Conservation (phyloP, 2,329 filamentous ascomycete species). For the Hypoxylon sp. region DNA sequence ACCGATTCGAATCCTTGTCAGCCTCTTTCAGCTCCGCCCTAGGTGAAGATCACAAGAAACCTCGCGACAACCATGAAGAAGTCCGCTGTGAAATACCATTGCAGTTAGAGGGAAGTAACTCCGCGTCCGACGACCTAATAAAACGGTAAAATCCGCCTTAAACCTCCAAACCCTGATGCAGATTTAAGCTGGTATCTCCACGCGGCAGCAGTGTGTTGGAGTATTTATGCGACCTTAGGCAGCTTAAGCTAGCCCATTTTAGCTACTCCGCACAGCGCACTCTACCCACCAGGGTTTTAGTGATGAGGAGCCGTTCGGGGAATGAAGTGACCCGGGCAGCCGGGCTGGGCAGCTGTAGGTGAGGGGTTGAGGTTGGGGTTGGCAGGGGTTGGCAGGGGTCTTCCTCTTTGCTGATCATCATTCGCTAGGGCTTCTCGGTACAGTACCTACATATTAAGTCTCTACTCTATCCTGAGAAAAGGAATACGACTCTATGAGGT, state of each 20-base stretch:
- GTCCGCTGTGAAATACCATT: not conserved
- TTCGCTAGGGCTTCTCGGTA: slow-evolving; percentile 1
- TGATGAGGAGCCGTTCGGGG: slow-evolving; percentile 30
- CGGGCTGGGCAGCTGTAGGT: not conserved
- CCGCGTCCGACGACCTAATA: not conserved
- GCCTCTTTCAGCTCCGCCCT: slow-evolving; percentile 20
- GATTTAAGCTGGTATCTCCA: not conserved
- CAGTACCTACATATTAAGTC: too few species aligned
- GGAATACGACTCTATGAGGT: not conserved
- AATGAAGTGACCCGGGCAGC: not conserved
- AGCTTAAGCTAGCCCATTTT: slow-evolving; percentile 2
- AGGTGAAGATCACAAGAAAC: slow-evolving; percentile 9
- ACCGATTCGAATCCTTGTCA: slow-evolving; percentile 25
- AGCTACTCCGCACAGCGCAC: slow-evolving; percentile 34
- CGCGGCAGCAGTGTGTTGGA: slow-evolving; percentile 12
- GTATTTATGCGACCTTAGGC: slow-evolving; percentile 11
- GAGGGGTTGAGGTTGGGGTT: slow-evolving; percentile 1
- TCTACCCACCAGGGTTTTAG: not conserved
- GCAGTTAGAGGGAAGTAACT: not conserved
- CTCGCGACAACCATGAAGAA: not conserved
- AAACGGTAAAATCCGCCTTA: slow-evolving; percentile 1
- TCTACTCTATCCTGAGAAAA: too few species aligned
- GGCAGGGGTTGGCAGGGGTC: not conserved
- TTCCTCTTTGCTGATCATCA: slow-evolving; percentile 19
- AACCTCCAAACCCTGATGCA: slow-evolving; percentile 16